Evolutionary conservation across 768 basidiomycete genomes (phyloP).

Genomic region (Polyporus arcularius): DNA sequence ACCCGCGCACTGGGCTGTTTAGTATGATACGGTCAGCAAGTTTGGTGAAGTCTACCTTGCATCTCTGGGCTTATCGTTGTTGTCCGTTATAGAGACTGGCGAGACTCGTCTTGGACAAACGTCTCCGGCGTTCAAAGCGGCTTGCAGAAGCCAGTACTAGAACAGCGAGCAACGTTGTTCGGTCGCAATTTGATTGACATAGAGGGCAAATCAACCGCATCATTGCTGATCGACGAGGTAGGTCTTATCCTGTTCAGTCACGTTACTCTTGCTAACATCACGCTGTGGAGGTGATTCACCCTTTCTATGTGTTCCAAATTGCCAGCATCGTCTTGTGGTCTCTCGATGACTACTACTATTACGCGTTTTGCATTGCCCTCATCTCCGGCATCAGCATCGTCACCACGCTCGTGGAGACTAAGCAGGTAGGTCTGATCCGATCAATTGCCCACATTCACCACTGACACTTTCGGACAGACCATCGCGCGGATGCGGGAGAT

Average conservation of each 20-base stretch:
- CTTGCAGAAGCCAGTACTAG: slow-evolving; percentile 50
- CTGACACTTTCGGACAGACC: slow-evolving; percentile 52
- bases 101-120: slow-evolving; percentile 74
- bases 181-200: slow-evolving; percentile 89
- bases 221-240: slow-evolving; percentile 89
- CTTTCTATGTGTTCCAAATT: slow-evolving; percentile 98
- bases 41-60: not conserved
- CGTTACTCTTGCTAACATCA: not conserved
- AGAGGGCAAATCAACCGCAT: slow-evolving; percentile 76
- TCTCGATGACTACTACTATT: slow-evolving; percentile 94
- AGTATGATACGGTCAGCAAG: slow-evolving; percentile 68
- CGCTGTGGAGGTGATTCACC: slow-evolving; percentile 80
- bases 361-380: slow-evolving; percentile 93
- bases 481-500: slow-evolving; percentile 94
- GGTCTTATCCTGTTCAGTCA: not conserved
- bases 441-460: not conserved
- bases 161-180: slow-evolving; percentile 75
- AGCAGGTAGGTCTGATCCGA: slow-evolving; percentile 55
- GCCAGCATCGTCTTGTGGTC: slow-evolving; percentile 95
- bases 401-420: slow-evolving; percentile 90
- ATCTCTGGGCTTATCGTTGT: not conserved
- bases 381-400: slow-evolving; percentile 85
- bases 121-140: slow-evolving; percentile 66
- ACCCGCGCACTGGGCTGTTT: slow-evolving; percentile 83
- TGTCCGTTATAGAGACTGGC: slow-evolving; percentile 71